Evolutionary conservation across 1,284 basidiomycete genomes (phyloP).

Genomic region (Naganishia albida): DNA sequence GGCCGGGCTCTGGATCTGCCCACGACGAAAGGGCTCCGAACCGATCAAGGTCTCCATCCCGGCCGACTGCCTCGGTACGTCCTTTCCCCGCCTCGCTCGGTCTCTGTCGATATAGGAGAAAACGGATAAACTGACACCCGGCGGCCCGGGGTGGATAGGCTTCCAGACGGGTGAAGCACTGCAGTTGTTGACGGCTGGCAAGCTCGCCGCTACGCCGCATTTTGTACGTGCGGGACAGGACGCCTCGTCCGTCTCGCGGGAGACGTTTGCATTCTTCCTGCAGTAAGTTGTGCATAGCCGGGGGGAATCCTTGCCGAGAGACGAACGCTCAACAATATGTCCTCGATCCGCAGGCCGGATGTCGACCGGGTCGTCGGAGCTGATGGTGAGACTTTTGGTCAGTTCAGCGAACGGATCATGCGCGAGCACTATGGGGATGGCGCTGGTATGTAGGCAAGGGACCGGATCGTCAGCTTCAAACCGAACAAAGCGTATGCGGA

Average conservation of each 20-base stretch:
- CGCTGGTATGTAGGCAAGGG: conserved; percentile 1
- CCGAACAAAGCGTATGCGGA: neutral
- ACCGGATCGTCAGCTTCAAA: neutral
- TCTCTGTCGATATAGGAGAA: neutral
- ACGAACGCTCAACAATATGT: conserved; percentile 63
- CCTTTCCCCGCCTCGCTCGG: too few species aligned
- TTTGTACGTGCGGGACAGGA: conserved; percentile 64
- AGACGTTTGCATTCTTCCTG: conserved; percentile 84
- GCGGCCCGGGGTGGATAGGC: conserved; percentile 63
- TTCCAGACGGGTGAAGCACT: conserved; percentile 94
- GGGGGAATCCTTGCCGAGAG: neutral
- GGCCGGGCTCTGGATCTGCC: conserved; percentile 86
- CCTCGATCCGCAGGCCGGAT: conserved; percentile 60
- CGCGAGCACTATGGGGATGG: conserved; percentile 60
- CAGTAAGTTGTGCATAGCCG: conserved; percentile 56
- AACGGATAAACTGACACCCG: neutral
- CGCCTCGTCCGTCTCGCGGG: conserved; percentile 64
- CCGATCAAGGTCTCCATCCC: conserved; percentile 82
- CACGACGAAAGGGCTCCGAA: conserved; percentile 63
- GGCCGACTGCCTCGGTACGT: conserved; percentile 52
- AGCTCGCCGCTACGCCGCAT: conserved; percentile 80
- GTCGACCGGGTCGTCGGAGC: conserved; percentile 69
- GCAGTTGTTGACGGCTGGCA: conserved; percentile 72
- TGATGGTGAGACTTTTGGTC: conserved; percentile 72
- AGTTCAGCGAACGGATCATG: conserved; percentile 81